Percentiles rank a stretch among this genome's conserved stretches.
Conservation (phyloP, 768 basidiomycete species). For the Collybiopsis confluens region DNA sequence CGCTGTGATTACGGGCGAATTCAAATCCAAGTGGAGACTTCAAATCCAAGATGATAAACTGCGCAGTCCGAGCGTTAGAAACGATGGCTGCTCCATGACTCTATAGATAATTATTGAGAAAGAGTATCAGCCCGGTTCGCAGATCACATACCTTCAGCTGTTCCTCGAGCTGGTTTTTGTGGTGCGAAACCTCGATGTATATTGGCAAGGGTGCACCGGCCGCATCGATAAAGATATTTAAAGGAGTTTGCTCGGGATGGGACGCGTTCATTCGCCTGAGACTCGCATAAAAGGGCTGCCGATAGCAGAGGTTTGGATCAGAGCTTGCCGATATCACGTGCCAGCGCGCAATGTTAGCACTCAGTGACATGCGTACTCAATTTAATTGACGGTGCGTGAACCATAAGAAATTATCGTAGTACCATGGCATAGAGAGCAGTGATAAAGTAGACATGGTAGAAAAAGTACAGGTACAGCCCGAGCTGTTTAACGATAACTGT, state of each 20-base stretch:
- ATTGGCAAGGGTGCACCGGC: background rate
- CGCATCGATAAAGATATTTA: background rate
- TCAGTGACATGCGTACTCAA: background rate
- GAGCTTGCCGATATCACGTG: constrained; percentile 15
- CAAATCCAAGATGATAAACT: constrained; percentile 34
- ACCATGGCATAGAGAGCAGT: constrained; percentile 5
- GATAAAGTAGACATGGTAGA: constrained; percentile 2
- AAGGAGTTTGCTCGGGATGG: too few relatives aligned
- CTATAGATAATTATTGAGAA: too few relatives aligned
- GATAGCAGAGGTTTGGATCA: background rate
- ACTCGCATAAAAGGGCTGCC: background rate
- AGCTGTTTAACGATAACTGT: constrained; percentile 79
- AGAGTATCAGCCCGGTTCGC: too few relatives aligned
- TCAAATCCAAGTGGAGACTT: background rate
- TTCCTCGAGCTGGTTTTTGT: constrained; percentile 2
- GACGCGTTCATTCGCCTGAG: constrained; percentile 3
- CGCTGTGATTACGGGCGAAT: constrained; percentile 14
- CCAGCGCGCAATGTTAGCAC: background rate
- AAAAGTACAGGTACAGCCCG: constrained; percentile 29
- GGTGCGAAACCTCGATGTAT: background rate
- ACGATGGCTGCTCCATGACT: background rate
- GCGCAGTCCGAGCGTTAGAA: constrained; percentile 8
- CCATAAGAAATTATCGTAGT: constrained; percentile 9
- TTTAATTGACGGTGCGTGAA: background rate
- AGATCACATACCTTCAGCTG: constrained; percentile 16